Evolutionary conservation across 2,329 filamentous ascomycete genomes (phyloP), one percentile per base, ranked within the genome.

Genomic region (Stachybotrys chartarum): DNA sequence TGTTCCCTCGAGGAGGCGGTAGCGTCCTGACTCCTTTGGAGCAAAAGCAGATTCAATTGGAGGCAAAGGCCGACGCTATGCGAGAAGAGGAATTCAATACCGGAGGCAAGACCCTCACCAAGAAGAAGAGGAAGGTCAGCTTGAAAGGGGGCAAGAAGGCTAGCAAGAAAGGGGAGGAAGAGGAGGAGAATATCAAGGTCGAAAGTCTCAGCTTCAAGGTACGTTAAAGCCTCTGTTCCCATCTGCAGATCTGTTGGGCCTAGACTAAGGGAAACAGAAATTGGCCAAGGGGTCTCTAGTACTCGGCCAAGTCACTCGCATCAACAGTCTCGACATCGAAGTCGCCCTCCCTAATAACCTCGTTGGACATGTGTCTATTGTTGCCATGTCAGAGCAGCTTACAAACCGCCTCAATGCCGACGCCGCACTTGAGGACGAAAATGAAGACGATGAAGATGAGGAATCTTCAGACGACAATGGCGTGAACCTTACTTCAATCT

Each of bases 31-130:
- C 94, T 2, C 92, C 94, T 18, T 78, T 99, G 53, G 94, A 99
- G 71, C 89, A 95, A 69, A 97, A 96, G 75, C 91, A 97, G 72
- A 97, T 99, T 59, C 88, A 94, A 65, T 87, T 95, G 56, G 88
- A 97, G 72, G 94, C 94, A 50, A 94, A 89, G 67, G 86, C 88
- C 64, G 94, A 99, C 77, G 94, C 92, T 46, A 77, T 95, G 45
- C 94, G 93, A 68, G 94, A 97, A 72, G 87, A 95, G 64, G 81
- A 87, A 62, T 83, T 82, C 51, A 74, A 76, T 52, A 78, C 79
- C 55, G 72, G 74, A 48, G 67, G 72, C 31, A 77, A 80, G 58
- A 58, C 63, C 12, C 62, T 64, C 53, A 72, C 65, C 63, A 83
- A 81, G 69, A 86, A 82, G 73, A 80, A 73, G 70, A 83, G 75